phyloP scores from a whole-genome alignment of 2,329 filamentous ascomycete species.

The Helotiales sp. region DNA sequence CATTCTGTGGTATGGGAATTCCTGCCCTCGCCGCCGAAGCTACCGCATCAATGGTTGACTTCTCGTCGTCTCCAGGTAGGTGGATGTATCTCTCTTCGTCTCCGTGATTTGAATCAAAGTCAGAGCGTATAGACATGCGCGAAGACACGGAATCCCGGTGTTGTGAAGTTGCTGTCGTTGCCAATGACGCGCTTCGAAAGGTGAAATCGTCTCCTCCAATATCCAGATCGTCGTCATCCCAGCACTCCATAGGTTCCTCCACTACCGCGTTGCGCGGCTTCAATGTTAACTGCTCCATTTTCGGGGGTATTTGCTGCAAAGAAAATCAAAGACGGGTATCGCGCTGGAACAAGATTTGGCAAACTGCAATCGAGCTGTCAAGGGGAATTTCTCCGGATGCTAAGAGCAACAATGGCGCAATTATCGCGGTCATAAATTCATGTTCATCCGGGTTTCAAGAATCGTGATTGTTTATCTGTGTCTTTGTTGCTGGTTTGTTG shows the following conservation, averaged over 20 bases:
- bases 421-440: slow-evolving; percentile 37
- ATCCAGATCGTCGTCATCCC: slow-evolving; percentile 78
- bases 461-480: neutral
- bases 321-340: slow-evolving; percentile 9
- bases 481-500: slow-evolving; percentile 15
- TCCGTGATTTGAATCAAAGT: slow-evolving; percentile 74
- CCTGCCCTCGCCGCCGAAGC: slow-evolving; percentile 85
- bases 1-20: slow-evolving; percentile 85
- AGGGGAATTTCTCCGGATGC: slow-evolving; percentile 23
- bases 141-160: slow-evolving; percentile 82
- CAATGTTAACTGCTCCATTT: slow-evolving; percentile 43
- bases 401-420: slow-evolving; percentile 31
- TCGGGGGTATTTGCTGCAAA: neutral
- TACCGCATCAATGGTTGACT: slow-evolving; percentile 83
- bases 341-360: slow-evolving; percentile 1
- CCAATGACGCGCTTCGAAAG: slow-evolving; percentile 54
- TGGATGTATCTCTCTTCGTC: slow-evolving; percentile 91
- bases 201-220: slow-evolving; percentile 71
- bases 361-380: slow-evolving; percentile 9
- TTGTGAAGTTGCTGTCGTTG: slow-evolving; percentile 54
- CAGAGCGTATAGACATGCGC: slow-evolving; percentile 80
- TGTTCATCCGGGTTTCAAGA: slow-evolving; percentile 22
- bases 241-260: slow-evolving; percentile 72
- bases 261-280: slow-evolving; percentile 46
- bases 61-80: slow-evolving; percentile 82